phyloP scores from a whole-genome alignment of 352 stramenopile genomes.

The Halophytophthora batemanensis region DNA sequence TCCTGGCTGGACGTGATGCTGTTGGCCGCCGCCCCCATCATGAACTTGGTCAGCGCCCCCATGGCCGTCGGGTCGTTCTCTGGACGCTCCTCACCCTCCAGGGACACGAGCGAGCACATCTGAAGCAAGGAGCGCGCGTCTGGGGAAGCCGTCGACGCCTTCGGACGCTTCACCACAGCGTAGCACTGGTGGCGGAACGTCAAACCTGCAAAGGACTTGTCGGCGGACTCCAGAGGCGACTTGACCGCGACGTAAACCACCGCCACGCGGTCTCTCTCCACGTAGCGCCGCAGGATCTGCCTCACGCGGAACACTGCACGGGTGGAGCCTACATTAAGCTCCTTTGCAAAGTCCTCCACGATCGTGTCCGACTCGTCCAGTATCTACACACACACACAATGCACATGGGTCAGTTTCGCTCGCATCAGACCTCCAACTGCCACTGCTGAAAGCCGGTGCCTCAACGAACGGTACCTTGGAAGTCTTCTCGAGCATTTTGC shows the following conservation, averaged over 20 bases:
- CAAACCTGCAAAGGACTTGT: conserved; percentile 27
- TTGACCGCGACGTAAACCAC: conserved; percentile 35
- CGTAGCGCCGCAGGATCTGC: conserved; percentile 33
- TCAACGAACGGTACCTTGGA: conserved; percentile 19
- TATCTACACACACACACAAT: conserved; percentile 6
- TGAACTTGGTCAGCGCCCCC: conserved; percentile 36
- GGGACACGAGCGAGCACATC: conserved; percentile 36
- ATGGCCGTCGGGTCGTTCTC: conserved; percentile 29
- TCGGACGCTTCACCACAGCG: conserved; percentile 26
- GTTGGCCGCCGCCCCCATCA: conserved; percentile 32
- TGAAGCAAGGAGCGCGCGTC: conserved; percentile 42
- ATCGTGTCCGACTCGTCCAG: conserved; percentile 34
- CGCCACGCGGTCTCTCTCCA: conserved; percentile 27
- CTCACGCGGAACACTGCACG: conserved; percentile 35
- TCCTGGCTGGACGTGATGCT: conserved; percentile 32
- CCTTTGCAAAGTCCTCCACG: conserved; percentile 38
- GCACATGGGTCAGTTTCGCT: background rate
- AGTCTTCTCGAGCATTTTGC: conserved; percentile 30
- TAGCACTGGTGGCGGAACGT: conserved; percentile 34
- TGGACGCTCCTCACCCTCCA: conserved; percentile 22
- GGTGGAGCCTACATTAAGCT: conserved; percentile 32
- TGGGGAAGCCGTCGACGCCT: conserved; percentile 13
- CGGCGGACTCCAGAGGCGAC: conserved; percentile 25
- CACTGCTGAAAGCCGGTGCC: conserved; percentile 4
- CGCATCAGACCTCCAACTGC: background rate